These are phyloP conservation scores for Boechera stricta DNA, from an alignment of 345 rosid species.

Conservation along the genomic window DNA sequence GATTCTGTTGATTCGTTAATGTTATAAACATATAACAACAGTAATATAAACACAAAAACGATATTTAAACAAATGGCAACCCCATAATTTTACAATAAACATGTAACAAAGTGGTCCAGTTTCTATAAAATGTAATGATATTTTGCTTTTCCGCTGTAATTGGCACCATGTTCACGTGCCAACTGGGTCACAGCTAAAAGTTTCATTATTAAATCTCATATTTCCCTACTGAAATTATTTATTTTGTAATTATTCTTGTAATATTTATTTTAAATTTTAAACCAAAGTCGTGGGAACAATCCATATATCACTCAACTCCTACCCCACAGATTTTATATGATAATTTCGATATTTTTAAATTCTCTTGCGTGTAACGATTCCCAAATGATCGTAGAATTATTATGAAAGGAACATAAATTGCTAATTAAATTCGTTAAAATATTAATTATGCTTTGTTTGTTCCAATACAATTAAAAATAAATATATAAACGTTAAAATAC, in stretches of 20 bases:
- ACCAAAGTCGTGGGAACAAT: conserved; percentile 46
- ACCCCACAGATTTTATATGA: conserved; percentile 32
- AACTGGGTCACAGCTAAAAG: conserved; percentile 54
- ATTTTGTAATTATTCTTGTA: conserved; percentile 6
- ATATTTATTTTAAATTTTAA: conserved; percentile 1
- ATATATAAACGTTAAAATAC: not conserved
- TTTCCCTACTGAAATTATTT: conserved; percentile 2
- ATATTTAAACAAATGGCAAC: conserved; percentile 16
- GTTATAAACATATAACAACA: conserved; percentile 20
- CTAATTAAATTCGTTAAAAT: not conserved
- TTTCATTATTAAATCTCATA: conserved; percentile 33
- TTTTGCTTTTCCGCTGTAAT: conserved; percentile 34
- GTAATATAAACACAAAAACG: conserved; percentile 17
- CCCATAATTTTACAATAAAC: conserved; percentile 16
- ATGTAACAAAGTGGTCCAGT: conserved; percentile 40
- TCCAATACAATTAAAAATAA: not conserved
- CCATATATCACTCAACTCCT: conserved; percentile 41
- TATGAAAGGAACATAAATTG: conserved; percentile 43
- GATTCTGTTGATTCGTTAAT: conserved; percentile 2
- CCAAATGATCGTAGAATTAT: conserved; percentile 35
- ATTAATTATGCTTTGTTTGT: conserved; percentile 27
- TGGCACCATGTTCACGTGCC: conserved; percentile 49
- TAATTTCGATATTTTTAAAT: not conserved
- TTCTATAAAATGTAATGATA: conserved; percentile 25
- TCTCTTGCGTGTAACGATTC: conserved; percentile 32